Evolutionary conservation across 1,284 basidiomycete species (phyloP).

Genomic region (Pyrrhoderma lamaoense): DNA sequence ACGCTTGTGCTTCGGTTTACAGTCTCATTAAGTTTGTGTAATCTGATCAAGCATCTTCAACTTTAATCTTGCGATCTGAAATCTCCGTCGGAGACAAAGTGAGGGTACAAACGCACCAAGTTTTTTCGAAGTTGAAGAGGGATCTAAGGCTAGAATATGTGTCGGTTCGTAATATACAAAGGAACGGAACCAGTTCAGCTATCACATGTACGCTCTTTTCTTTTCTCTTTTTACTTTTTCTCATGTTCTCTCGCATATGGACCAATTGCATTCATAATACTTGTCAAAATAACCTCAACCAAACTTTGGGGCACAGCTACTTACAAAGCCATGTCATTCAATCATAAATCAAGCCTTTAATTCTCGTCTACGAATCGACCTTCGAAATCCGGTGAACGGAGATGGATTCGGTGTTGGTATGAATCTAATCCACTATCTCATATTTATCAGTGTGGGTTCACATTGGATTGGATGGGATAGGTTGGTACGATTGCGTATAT

Average conservation of each 20-base stretch:
- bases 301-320: conserved; percentile 41
- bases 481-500: conserved; percentile 78
- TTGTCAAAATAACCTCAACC: conserved; percentile 17
- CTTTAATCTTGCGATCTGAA: too few relatives aligned
- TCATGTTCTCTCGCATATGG: not conserved
- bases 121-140: too few relatives aligned
- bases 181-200: conserved; percentile 69
- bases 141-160: conserved; percentile 41
- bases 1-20: too few relatives aligned
- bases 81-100: too few relatives aligned
- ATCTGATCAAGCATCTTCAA: too few relatives aligned
- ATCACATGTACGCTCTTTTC: conserved; percentile 45
- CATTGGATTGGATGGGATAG: conserved; percentile 29
- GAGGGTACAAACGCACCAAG: too few relatives aligned
- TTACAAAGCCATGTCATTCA: conserved; percentile 88
- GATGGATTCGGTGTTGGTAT: conserved; percentile 95
- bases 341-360: conserved; percentile 97
- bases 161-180: conserved; percentile 88
- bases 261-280: not conserved
- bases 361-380: conserved; percentile 77
- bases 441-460: not conserved
- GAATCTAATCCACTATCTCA: conserved; percentile 28
- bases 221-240: not conserved
- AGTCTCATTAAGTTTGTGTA: too few relatives aligned
- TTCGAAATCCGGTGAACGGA: conserved; percentile 81